These are phyloP conservation scores for Suhomyces anneliseae DNA, from an alignment of 1,139 yeast species.

Conservation along the genomic window DNA sequence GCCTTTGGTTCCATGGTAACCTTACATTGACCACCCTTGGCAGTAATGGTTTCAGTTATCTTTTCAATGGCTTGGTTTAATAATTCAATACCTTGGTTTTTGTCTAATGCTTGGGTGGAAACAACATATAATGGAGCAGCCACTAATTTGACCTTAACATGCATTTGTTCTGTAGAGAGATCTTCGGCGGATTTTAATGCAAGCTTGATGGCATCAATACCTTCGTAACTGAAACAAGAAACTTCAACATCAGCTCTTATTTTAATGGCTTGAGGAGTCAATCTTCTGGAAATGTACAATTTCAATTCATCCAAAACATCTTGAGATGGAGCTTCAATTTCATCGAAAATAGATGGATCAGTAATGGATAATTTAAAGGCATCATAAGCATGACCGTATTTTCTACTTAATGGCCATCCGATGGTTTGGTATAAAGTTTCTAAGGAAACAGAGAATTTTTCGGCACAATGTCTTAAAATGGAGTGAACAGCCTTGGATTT, in stretches of 20 bases:
- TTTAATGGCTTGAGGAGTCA: conserved; percentile 97
- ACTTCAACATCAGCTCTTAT: conserved; percentile 98
- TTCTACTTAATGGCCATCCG: conserved; percentile 97
- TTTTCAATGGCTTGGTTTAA: conserved; percentile 78
- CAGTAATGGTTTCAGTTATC: conserved; percentile 66
- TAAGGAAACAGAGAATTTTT: conserved; percentile 84
- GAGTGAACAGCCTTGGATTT: conserved; percentile 97
- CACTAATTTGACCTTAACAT: conserved; percentile 87
- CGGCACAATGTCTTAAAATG: conserved; percentile 96
- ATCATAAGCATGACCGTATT: conserved; percentile 95
- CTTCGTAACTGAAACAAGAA: conserved; percentile 95
- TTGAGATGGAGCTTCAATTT: conserved; percentile 65
- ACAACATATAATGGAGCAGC: conserved; percentile 97
- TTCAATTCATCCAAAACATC: conserved; percentile 81
- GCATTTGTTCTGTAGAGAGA: conserved; percentile 77
- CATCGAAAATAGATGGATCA: conserved; percentile 85
- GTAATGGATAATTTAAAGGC: conserved; percentile 96
- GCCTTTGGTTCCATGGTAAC: conserved; percentile 99
- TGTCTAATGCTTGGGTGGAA: conserved; percentile 91
- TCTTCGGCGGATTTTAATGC: conserved; percentile 88
- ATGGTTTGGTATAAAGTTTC: conserved; percentile 82
- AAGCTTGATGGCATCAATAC: conserved; percentile 92
- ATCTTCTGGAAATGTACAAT: conserved; percentile 83
- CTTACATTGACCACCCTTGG: conserved; percentile 83
- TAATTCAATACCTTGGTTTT: conserved; percentile 78